Evolutionary conservation across 208 protist species (phyloP), one percentile per base, ranked within the genome.

Genomic region (Acanthamoeba healyi): DNA sequence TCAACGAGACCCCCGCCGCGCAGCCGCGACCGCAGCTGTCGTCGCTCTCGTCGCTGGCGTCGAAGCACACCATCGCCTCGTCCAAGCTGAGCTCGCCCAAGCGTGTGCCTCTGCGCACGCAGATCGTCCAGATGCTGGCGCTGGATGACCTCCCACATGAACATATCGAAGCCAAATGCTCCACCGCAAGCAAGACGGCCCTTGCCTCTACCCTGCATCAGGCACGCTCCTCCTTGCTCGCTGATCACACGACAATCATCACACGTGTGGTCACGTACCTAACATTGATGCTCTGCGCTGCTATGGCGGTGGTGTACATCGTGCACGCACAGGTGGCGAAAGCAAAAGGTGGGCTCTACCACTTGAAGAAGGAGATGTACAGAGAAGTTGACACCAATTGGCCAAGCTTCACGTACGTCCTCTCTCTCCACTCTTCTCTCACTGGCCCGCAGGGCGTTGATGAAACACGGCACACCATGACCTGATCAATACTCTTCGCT

Each of bases 371-470:
- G 74, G 44, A 84, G 19, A 56, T 84, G 74, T 84, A 84, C 42
- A 84, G 26, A 84, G 74, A 84, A 84, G 74, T 84, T 6, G 74
- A 84, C 29, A 84, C 74, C 42, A 84, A 84, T 24, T 84, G 74
- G 74, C 32, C 74, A 15, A 56, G 74, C 29, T 84, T 58, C 46
- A 58, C 74, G 74, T 84, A 84, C 42, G 9, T 38, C 38, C 72
- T 24, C 42, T 24, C 22, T 84, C 24, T 0, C 0, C 26, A 42
- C 19, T 38, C 38, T 40, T 24, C 42, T 24, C 22, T 84, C 24
- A 0, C 0, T 12, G n/a, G 7, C 67, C 6, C n/a, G 38, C 26
- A 79, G 6, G 36, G n/a, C 7, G 19, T 79, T 79, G 36, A 79
- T 65, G 7, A 22, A 34, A 26, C 4, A 65, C n/a, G n/a, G n/a